Evolutionary conservation across 2,329 filamentous ascomycete species (phyloP).

Genomic region (Neoarthrinium moseri): DNA sequence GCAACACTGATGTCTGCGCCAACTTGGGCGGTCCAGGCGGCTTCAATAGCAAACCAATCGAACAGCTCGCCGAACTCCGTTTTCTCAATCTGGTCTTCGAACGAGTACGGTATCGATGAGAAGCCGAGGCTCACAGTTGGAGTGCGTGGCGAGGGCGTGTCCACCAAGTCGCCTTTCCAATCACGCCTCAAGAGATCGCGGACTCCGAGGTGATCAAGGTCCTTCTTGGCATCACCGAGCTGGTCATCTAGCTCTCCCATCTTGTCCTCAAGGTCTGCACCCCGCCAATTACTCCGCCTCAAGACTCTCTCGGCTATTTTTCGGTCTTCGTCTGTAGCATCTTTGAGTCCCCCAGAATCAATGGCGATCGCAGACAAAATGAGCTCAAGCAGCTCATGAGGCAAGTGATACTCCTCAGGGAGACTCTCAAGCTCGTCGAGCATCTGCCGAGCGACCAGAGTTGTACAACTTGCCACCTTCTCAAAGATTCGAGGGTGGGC

Average conservation of each 20-base stretch:
- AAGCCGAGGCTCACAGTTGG: slow-evolving; percentile 45
- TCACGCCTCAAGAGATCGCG: slow-evolving; percentile 43
- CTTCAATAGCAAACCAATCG: slow-evolving; percentile 46
- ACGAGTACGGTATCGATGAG: slow-evolving; percentile 41
- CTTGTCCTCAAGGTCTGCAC: slow-evolving; percentile 34
- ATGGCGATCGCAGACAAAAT: slow-evolving; percentile 45
- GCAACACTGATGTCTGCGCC: slow-evolving; percentile 42
- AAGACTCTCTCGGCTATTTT: slow-evolving; percentile 36
- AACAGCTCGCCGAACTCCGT: slow-evolving; percentile 46
- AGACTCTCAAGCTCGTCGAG: slow-evolving; percentile 42
- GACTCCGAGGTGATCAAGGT: slow-evolving; percentile 37
- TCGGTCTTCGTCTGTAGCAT: slow-evolving; percentile 36
- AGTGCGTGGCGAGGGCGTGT: slow-evolving; percentile 42
- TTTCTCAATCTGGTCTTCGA: slow-evolving; percentile 42
- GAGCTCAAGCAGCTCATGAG: slow-evolving; percentile 46
- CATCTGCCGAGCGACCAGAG: slow-evolving; percentile 43
- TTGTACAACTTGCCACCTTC: slow-evolving; percentile 41
- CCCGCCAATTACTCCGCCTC: slow-evolving; percentile 38
- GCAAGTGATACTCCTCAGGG: slow-evolving; percentile 43
- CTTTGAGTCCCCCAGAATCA: slow-evolving; percentile 39
- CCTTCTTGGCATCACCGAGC: slow-evolving; percentile 39
- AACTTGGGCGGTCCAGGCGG: slow-evolving; percentile 44
- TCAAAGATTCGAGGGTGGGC: slow-evolving; percentile 43
- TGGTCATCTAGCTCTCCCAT: slow-evolving; percentile 40
- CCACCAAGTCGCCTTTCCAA: slow-evolving; percentile 46